Evolutionary conservation across 306 rosid species (phyloP).

Genomic region (Lagenaria siceraria): DNA sequence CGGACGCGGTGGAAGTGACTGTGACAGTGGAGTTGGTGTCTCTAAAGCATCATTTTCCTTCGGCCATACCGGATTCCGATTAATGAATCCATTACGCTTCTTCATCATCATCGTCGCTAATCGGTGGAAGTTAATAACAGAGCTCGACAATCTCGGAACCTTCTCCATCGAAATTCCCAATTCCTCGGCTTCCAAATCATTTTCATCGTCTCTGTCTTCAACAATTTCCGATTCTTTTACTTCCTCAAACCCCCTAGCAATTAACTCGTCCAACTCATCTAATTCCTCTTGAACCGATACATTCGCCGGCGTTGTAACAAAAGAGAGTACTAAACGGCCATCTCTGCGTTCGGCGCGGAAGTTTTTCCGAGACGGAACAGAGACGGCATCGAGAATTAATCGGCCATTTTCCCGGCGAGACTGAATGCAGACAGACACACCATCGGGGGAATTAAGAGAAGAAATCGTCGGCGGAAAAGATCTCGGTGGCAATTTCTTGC

Average conservation of each 20-base stretch:
- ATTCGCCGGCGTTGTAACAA: not conserved
- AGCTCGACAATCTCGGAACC: conserved; percentile 1
- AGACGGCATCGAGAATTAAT: conserved; percentile 1
- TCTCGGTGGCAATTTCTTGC: not conserved
- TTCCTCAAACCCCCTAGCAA: not conserved
- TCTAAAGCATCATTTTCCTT: conserved; percentile 17
- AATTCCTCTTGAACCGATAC: not conserved
- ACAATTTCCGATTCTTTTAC: not conserved
- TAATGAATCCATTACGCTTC: conserved; percentile 36
- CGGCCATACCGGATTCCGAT: conserved; percentile 40
- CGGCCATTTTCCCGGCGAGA: conserved; percentile 14
- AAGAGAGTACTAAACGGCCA: conserved; percentile 7
- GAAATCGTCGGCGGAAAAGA: conserved; percentile 13
- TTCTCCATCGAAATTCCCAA: conserved; percentile 17
- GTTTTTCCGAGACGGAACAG: not conserved
- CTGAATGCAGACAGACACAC: not conserved
- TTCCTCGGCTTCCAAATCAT: conserved; percentile 3
- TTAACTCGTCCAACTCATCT: not conserved
- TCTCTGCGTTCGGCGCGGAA: not conserved
- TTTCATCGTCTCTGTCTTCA: conserved; percentile 7
- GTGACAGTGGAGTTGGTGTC: conserved; percentile 21
- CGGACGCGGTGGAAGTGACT: conserved; percentile 54
- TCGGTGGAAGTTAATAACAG: conserved; percentile 25
- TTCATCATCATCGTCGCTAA: conserved; percentile 34
- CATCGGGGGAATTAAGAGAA: not conserved